These are phyloP conservation scores for Claviceps sp. DNA, from an alignment of 2,329 filamentous ascomycete species.

Conservation along the genomic window DNA sequence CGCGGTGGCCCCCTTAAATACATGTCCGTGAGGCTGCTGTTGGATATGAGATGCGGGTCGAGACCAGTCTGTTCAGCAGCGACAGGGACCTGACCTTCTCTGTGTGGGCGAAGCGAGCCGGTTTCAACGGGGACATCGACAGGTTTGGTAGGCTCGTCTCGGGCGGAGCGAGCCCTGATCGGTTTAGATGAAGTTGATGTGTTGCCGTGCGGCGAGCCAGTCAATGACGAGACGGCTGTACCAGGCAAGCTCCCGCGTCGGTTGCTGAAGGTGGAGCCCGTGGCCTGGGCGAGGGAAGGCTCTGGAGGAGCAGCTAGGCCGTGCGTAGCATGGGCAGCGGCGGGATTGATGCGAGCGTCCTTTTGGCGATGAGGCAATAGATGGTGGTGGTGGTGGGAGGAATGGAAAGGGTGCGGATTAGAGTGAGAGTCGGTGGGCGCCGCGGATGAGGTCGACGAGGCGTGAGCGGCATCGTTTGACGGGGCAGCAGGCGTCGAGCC, in stretches of 20 bases:
- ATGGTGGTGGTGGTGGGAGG: constrained; percentile 7
- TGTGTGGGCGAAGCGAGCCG: constrained; percentile 23
- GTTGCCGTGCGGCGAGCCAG: constrained; percentile 30
- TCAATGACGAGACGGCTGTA: constrained; percentile 35
- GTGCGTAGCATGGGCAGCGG: constrained; percentile 40
- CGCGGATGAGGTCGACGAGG: not conserved
- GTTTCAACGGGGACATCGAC: constrained; percentile 40
- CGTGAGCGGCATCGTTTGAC: constrained; percentile 10
- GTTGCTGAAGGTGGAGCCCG: constrained; percentile 39
- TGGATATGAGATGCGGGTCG: constrained; percentile 32
- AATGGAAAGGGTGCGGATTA: not conserved
- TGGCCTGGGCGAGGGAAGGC: constrained; percentile 46
- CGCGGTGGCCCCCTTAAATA: constrained; percentile 66
- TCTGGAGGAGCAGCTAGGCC: constrained; percentile 47
- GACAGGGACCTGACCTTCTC: constrained; percentile 18
- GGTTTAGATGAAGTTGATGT: constrained; percentile 16
- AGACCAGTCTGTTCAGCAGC: constrained; percentile 18
- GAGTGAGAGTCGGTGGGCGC: constrained; percentile 1
- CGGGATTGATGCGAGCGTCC: constrained; percentile 34
- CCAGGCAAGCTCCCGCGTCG: constrained; percentile 33
- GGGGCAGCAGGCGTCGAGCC: constrained; percentile 11
- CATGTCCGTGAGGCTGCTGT: constrained; percentile 49
- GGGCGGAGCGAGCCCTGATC: constrained; percentile 13
- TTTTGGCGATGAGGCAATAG: constrained; percentile 20
- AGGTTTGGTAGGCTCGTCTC: constrained; percentile 36